Evolutionary conservation across 2,329 filamentous ascomycete genomes (phyloP).

Genomic region (Cordyceps cateniannulata): DNA sequence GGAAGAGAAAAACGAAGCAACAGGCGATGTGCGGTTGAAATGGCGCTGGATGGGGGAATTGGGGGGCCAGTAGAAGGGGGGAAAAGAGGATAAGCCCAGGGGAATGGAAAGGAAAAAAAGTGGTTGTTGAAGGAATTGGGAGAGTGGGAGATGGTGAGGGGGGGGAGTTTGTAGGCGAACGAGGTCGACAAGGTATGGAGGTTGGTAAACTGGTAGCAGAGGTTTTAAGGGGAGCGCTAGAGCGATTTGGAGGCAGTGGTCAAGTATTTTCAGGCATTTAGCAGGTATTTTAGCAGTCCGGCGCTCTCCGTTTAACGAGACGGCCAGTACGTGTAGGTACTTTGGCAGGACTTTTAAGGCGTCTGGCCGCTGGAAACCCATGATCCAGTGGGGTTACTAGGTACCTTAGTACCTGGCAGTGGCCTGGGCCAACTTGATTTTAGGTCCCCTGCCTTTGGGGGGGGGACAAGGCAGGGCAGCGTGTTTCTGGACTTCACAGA

Average conservation of each 20-base stretch:
- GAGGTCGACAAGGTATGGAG: not conserved
- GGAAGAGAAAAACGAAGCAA: not conserved
- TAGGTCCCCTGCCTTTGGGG: not conserved
- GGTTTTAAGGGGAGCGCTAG: not conserved
- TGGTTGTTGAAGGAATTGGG: conserved; percentile 11
- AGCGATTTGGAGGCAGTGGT: not conserved
- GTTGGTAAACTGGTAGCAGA: not conserved
- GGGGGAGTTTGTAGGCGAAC: not conserved
- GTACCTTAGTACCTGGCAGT: not conserved
- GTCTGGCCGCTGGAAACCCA: not conserved
- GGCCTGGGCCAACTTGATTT: no score
- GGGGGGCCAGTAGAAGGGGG: not conserved
- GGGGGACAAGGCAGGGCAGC: no score
- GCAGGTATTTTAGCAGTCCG: not conserved
- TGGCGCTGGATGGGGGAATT: not conserved
- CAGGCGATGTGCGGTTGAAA: conserved; percentile 7
- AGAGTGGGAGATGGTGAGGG: not conserved
- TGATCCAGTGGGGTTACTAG: not conserved
- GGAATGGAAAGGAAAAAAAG: conserved; percentile 10
- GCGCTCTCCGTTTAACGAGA: not conserved
- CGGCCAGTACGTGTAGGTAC: not conserved
- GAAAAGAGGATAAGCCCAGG: conserved; percentile 3
- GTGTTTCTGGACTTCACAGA: no score
- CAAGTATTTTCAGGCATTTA: not conserved
- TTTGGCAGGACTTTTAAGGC: not conserved